Base-by-base conservation (phyloP, 2,329 filamentous ascomycete genomes). In the Penicillium decumbens region DNA sequence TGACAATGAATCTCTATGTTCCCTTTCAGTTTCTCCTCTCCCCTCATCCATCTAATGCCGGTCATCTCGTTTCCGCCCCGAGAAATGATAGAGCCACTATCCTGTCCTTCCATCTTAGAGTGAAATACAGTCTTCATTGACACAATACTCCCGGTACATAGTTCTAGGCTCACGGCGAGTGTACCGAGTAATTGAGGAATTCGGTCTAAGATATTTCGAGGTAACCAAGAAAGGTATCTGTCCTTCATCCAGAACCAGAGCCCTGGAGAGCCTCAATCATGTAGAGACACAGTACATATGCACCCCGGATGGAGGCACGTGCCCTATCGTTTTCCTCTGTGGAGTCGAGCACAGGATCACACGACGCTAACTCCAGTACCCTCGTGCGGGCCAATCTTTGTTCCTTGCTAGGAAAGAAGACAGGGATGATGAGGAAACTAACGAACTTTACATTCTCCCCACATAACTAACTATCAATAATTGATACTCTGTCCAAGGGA, bases 91-190 rank as follows among this genome's bases (percentile, higher is more conserved):
- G 43, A 30, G 12, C 32, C 35, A 28, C 48, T 45, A 37, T 42
- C 37, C 33, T 37, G 18, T 24, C 25, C 38, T 40, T 29, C 9
- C 38, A 45, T 42, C 48, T 57, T 59, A 59, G 57, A 59, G 49
- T 59, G 57, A 55, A 59, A 55, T 56, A 47, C 48, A 51, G 55
- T 53, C 55, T 57, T 58, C 54, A 44, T 55, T 55, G 54, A 59
- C 56, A 52, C 9, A 20, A 7, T 41, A 15, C 8, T 35, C 13
- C 3, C 15, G 3, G 8, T 10, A n/a, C n/a, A n/a, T n/a, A 20
- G 33, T 13, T 9, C 18, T 12, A 12, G 15, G 8, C 15, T 12
- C 15, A 18, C 15, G 32, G 27, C 1, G 15, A 33, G 12, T 20
- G 33, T 7, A 35, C 32, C 32, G 7, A 33, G 32, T 15, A 33